Evolutionary conservation across 2,329 filamentous ascomycete species (phyloP), one percentile per base, ranked within the genome.

Genomic region (Chrysosporium queenslandicum): DNA sequence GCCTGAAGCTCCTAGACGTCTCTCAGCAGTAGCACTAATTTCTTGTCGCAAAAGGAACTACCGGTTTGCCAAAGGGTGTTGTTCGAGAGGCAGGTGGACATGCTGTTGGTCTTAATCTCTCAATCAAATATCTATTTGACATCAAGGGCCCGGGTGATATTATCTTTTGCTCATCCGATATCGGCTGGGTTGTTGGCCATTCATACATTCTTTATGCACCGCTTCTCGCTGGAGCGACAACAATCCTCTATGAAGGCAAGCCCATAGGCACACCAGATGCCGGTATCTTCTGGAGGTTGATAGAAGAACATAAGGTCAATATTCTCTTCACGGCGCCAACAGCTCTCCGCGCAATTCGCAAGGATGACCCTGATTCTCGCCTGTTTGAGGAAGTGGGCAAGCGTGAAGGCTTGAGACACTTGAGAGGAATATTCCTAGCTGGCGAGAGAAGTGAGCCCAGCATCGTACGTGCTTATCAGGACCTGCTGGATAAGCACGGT

Each of bases 161-260:
- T 55, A 80, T 85, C 67, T 83, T 87, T 64, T 86, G 82, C 4
- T 84, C 85, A 1, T 87, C 83, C 12, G 90, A 97, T 63, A 91
- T 96, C 53, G 91, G 90, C 29, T 96, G 90, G 91, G 87, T 90
- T 0, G 87, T 92, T 0, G 87, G 87, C 2, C 82, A 89, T 64
- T 85, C 82, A 4, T 96, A 92, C 65, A 95, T 95, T 57, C 74
- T 95, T 11, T 96, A 96, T 63, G 90, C 81, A 3, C 90, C 90
- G 11, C 78, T 97, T 4, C 78, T 96, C 1, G 81, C 85, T 0
- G 90, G 90, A 4, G 89, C 90, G 1, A 83, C 89, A 1, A 94
- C 88, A 0, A 80, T 96, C 1, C 74, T 96, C 0, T 96, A 89
- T 66, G 90, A 96, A 70, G 91, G 90, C n/a, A 96, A 96, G 59